Conservation (phyloP, 495 filamentous ascomycete genomes). For the Penicillium riverlandense region DNA sequence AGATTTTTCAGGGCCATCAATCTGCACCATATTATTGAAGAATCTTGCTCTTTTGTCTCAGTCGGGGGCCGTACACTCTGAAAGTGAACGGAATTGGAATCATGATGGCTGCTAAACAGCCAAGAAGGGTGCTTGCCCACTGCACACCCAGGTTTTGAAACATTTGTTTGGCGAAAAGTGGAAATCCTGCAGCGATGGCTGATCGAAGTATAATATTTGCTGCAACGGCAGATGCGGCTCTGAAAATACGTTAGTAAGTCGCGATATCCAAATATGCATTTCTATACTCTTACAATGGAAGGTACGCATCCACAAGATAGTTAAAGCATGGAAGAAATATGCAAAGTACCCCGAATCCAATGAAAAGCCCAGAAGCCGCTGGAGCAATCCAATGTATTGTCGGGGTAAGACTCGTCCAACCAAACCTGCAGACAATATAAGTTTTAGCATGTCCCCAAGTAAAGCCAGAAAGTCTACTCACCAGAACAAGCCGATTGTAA, state of each 20-base stretch:
- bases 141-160: conserved; percentile 68
- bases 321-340: conserved; percentile 35
- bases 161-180: conserved; percentile 74
- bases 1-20: background rate
- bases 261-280: background rate
- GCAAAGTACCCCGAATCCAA: conserved; percentile 28
- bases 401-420: conserved; percentile 29
- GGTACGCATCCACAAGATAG: conserved; percentile 35
- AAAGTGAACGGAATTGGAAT: conserved; percentile 60
- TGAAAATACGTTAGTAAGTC: conserved; percentile 7
- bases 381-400: conserved; percentile 31
- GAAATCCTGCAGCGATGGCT: conserved; percentile 66
- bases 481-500: conserved; percentile 52
- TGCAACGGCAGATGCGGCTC: conserved; percentile 75
- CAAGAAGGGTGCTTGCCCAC: conserved; percentile 69
- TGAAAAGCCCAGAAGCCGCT: conserved; percentile 21
- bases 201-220: conserved; percentile 82
- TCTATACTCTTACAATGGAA: conserved; percentile 58
- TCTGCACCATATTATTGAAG: background rate
- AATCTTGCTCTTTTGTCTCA: conserved; percentile 20
- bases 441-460: background rate
- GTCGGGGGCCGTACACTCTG: conserved; percentile 18
- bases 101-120: conserved; percentile 60
- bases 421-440: conserved; percentile 22
- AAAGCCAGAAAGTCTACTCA: conserved; percentile 9